These are phyloP conservation scores for Parafenestella ontariensis DNA, from an alignment of 2,329 filamentous ascomycete species.

Conservation along the genomic window DNA sequence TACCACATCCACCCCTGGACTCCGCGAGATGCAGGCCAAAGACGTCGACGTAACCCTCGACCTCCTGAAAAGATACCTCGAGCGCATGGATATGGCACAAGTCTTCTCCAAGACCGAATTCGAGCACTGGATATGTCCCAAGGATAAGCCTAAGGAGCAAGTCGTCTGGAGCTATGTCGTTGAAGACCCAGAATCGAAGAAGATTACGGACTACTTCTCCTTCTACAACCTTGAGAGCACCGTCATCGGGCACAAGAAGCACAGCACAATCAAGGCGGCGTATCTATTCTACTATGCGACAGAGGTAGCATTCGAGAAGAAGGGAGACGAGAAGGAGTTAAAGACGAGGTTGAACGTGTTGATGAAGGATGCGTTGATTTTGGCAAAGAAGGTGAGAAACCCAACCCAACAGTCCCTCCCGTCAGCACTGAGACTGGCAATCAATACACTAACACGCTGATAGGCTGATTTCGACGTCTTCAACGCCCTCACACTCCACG, in stretches of 20 bases:
- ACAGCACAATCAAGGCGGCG: constrained; percentile 82
- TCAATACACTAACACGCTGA: neutral
- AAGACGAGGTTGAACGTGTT: constrained; percentile 82
- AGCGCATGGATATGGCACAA: constrained; percentile 83
- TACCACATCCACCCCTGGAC: constrained; percentile 72
- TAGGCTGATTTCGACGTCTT: constrained; percentile 89
- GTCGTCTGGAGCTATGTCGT: constrained; percentile 95
- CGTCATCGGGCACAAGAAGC: constrained; percentile 81
- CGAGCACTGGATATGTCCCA: constrained; percentile 83
- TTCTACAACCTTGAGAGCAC: constrained; percentile 96
- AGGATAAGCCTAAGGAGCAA: constrained; percentile 66
- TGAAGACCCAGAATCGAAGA: constrained; percentile 71
- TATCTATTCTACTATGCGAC: constrained; percentile 98
- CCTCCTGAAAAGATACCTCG: constrained; percentile 78
- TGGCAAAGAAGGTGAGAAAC: constrained; percentile 74
- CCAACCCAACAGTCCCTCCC: neutral
- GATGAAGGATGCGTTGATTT: constrained; percentile 74
- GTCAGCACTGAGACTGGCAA: neutral
- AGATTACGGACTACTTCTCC: constrained; percentile 95
- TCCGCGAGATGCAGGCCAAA: constrained; percentile 79
- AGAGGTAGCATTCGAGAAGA: constrained; percentile 71
- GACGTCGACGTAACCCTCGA: constrained; percentile 79
- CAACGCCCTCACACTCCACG: constrained; percentile 91
- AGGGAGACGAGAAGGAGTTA: constrained; percentile 64
- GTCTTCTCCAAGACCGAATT: constrained; percentile 82